Conservation (phyloP, 108 stramenopile genomes). For the Fragilaria radians region DNA sequence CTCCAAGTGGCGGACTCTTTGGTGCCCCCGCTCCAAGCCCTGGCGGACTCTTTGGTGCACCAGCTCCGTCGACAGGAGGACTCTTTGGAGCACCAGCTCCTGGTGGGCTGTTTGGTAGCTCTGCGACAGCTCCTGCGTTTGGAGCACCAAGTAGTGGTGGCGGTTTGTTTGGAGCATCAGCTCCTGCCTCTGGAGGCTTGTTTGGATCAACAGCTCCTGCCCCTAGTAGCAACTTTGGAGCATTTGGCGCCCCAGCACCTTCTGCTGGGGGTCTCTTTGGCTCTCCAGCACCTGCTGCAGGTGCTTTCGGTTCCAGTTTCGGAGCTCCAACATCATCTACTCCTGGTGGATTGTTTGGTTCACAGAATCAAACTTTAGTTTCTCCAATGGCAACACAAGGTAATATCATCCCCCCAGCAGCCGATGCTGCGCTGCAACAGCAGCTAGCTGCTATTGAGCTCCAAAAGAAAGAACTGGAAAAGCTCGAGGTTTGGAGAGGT, state of each 20-base stretch:
- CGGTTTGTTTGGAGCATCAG: conserved; percentile 39
- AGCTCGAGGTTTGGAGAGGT: conserved; percentile 62
- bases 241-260: conserved; percentile 43
- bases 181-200: conserved; percentile 13
- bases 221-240: conserved; percentile 30
- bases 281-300: conserved; percentile 34
- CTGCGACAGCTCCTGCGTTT: conserved; percentile 30
- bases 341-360: conserved; percentile 34
- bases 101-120: conserved; percentile 60
- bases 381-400: conserved; percentile 12
- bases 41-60: conserved; percentile 32
- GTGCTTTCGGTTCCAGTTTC: too few species aligned
- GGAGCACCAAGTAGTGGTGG: conserved; percentile 10
- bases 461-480: conserved; percentile 67
- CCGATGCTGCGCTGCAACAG: conserved; percentile 59
- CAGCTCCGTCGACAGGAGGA: conserved; percentile 20
- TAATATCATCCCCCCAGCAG: conserved; percentile 47
- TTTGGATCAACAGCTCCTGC: conserved; percentile 64
- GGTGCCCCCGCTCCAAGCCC: conserved; percentile 41
- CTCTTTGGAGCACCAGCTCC: conserved; percentile 14
- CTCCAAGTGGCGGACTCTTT: conserved; percentile 47
- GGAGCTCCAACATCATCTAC: conserved; percentile 36
- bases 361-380: conserved; percentile 22
- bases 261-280: conserved; percentile 64
- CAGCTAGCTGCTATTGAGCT: conserved; percentile 72